Evolutionary conservation across 768 basidiomycete species (phyloP), one percentile per base, ranked within the genome.

Genomic region (Boletellus ananiceps): DNA sequence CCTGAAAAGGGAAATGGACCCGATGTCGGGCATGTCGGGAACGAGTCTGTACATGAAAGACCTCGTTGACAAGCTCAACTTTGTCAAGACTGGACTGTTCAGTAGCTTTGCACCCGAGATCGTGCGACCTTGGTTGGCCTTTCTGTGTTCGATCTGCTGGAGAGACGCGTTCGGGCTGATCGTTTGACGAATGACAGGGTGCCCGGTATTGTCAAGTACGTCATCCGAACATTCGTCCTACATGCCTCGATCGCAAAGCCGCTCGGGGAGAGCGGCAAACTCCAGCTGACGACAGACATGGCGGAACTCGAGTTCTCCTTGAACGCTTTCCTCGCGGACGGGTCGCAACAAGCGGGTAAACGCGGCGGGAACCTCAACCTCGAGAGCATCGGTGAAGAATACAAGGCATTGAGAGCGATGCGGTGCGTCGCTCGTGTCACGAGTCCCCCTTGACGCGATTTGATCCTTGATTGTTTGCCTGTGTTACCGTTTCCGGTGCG

Each of bases 241-340:
- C 94, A 99, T 60, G 85, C 88, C n/a, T 95, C 92, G 21, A 92
- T 98, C 49, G 89, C 86, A 8, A 83, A 84, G 57, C 94, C 94
- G 0, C 75, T 98, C 5, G 87, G 93, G 5, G 96, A 99, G 71
- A 79, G 80, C 50, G 93, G 94, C 13, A 97, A 96, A 65, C 79
- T 99, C 21, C 93, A 95, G 69, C 75, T 98, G 55, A 91, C 93
- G 49, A 88, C 84, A 40, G 95, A 99, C 66, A 95, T 97, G 93
- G 88, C 94, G 0, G 89, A 93, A 65, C 77, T 98, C 52, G 96
- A 99, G 71, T 96, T 98, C 65, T 84, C 89, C 0, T 66, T 99
- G 47, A 87, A 83, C 58, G 80, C 88, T 4, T 89, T 97, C 65
- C 74, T 84, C 71, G 73, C 72, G 2, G 82, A 83, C 47, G 74